These are phyloP conservation scores for Amylocystis lapponica DNA, from an alignment of 768 basidiomycete genomes.

Conservation along the genomic window DNA sequence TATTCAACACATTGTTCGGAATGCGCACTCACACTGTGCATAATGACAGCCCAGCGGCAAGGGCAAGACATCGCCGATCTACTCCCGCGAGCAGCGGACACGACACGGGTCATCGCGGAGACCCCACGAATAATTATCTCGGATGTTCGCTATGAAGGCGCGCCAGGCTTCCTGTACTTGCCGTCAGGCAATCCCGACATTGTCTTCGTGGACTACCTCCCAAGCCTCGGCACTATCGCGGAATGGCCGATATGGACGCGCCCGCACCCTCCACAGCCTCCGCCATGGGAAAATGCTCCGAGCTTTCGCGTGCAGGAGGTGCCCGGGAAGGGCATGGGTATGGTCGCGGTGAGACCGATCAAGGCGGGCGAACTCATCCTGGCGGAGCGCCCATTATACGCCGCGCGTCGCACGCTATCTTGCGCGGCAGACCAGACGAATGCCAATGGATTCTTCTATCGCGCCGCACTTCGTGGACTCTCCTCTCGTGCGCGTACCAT, in stretches of 20 bases:
- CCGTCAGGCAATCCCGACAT: neutral
- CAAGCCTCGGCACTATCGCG: neutral
- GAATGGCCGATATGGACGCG: neutral
- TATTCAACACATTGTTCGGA: no score
- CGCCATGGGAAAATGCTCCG: no score
- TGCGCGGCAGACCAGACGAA: neutral
- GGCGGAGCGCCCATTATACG: neutral
- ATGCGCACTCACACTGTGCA: no score
- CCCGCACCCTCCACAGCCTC: neutral
- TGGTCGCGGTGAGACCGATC: neutral
- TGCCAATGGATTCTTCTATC: neutral
- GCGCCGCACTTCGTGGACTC: neutral
- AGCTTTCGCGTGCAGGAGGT: neutral
- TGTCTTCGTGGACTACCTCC: neutral
- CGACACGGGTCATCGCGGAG: neutral
- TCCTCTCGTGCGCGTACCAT: neutral
- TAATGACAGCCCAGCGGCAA: neutral
- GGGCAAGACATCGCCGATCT: no score
- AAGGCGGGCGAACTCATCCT: neutral
- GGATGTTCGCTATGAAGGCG: neutral
- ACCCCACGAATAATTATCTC: neutral
- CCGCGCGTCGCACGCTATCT: neutral
- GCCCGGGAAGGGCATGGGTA: neutral
- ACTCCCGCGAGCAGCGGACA: no score
- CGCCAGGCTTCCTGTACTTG: neutral